phyloP scores from a whole-genome alignment of 371 early-diverging fungal genomes.

The Mucor racemosus region DNA sequence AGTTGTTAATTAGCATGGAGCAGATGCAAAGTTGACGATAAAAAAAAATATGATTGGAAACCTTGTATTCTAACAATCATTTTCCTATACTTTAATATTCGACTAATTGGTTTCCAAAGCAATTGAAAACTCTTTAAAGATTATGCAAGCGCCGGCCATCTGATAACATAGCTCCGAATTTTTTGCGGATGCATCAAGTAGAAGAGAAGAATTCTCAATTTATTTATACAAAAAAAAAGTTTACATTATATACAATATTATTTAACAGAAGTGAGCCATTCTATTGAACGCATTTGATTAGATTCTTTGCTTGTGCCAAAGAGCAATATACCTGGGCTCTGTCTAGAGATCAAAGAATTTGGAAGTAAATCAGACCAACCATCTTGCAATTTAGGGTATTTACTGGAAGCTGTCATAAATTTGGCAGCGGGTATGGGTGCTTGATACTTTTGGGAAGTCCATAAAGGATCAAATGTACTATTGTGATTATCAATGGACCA shows the following conservation, averaged over 20 bases:
- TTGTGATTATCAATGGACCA: conserved; percentile 29
- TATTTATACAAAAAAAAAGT: not conserved
- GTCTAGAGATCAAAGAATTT: not conserved
- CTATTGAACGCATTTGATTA: conserved; percentile 6
- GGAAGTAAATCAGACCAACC: conserved; percentile 13
- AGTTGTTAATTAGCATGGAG: too few relatives aligned
- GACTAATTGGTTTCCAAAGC: too few relatives aligned
- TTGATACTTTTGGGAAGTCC: conserved; percentile 24
- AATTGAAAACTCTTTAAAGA: too few relatives aligned
- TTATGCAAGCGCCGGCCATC: too few relatives aligned
- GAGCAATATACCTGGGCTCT: conserved; percentile 11
- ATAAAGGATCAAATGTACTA: conserved; percentile 24
- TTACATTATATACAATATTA: not conserved
- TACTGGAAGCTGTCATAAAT: conserved; percentile 8
- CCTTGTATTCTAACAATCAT: too few relatives aligned
- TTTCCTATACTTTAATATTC: too few relatives aligned
- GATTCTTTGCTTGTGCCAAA: conserved; percentile 15
- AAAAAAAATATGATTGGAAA: too few relatives aligned
- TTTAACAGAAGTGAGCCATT: conserved; percentile 22
- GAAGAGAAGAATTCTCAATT: too few relatives aligned
- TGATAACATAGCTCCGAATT: too few relatives aligned
- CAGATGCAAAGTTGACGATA: too few relatives aligned
- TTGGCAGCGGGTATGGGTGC: conserved; percentile 28
- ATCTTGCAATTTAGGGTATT: conserved; percentile 17
- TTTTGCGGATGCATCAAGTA: too few relatives aligned